phyloP scores from a whole-genome alignment of 148 eudicot genomes.

The Nyssa sinensis region DNA sequence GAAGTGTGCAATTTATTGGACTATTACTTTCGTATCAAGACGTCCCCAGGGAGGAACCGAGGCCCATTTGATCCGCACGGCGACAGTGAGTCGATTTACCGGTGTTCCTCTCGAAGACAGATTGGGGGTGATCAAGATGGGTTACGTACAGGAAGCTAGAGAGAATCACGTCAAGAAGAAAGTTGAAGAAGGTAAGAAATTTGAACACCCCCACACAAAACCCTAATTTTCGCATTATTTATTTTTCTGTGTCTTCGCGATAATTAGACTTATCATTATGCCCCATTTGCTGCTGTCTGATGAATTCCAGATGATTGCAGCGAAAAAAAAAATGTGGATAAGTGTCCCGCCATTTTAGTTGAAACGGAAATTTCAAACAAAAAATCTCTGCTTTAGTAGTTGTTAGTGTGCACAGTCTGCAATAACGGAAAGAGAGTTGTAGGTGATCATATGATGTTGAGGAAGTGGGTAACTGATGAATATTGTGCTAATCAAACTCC shows the following conservation, averaged over 20 bases:
- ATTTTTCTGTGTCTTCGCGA: not conserved
- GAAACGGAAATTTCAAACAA: no score
- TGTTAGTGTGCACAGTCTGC: not conserved
- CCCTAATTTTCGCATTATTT: no score
- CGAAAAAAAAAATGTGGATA: no score
- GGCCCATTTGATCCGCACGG: no score
- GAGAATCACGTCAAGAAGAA: conserved; percentile 98
- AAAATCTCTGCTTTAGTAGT: no score
- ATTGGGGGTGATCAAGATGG: conserved; percentile 37
- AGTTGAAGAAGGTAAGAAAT: conserved; percentile 95
- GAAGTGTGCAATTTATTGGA: no score
- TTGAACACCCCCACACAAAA: not conserved
- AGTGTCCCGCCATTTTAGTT: not conserved
- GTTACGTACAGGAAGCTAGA: conserved; percentile 77
- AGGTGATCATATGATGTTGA: not conserved
- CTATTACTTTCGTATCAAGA: not conserved
- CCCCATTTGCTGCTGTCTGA: not conserved
- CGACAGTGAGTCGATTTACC: not conserved
- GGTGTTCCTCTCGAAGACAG: not conserved
- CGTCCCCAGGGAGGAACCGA: no score
- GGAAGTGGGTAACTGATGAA: not conserved
- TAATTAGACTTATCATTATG: not conserved
- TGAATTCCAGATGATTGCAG: not conserved
- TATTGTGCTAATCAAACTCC: not conserved
- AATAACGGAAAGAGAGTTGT: no score